phyloP scores from a whole-genome alignment of 768 basidiomycete genomes.

The Thelephora ganbajun region DNA sequence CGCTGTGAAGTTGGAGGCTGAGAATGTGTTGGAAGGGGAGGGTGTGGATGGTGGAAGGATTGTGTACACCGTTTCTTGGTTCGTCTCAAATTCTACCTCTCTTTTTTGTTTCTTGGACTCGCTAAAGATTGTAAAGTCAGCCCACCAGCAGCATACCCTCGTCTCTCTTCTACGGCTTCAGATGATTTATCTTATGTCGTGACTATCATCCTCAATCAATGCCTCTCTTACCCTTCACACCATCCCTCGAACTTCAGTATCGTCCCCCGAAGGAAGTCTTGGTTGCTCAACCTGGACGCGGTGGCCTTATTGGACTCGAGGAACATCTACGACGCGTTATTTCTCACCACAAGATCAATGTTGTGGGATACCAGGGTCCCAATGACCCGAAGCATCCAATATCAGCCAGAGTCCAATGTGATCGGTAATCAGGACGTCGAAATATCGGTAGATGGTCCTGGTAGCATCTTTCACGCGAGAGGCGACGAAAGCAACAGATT shows the following conservation, averaged over 20 bases:
- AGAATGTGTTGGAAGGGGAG: slow-evolving; percentile 32
- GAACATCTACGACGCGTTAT: slow-evolving; percentile 63
- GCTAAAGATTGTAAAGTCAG: slow-evolving; percentile 31
- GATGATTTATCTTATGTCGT: slow-evolving; percentile 73
- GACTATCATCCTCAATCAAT: slow-evolving; percentile 44
- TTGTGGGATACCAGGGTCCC: slow-evolving; percentile 76
- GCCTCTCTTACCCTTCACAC: slow-evolving; percentile 51
- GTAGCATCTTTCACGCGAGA: slow-evolving; percentile 47
- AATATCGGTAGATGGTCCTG: slow-evolving; percentile 11
- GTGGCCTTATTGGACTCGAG: slow-evolving; percentile 63
- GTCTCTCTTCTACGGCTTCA: slow-evolving; percentile 42
- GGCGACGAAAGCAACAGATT: slow-evolving; percentile 44
- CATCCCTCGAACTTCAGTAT: slow-evolving; percentile 49
- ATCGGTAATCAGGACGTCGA: slow-evolving; percentile 42
- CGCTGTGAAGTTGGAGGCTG: slow-evolving; percentile 70
- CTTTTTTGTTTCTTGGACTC: neutral
- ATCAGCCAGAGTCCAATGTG: slow-evolving; percentile 26
- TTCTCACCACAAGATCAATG: slow-evolving; percentile 67
- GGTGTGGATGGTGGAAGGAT: slow-evolving; percentile 51
- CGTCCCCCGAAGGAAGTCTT: slow-evolving; percentile 41
- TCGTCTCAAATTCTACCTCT: slow-evolving; percentile 19
- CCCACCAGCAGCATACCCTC: slow-evolving; percentile 71
- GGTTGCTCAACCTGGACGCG: slow-evolving; percentile 68
- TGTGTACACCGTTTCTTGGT: slow-evolving; percentile 67
- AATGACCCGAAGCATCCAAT: slow-evolving; percentile 55